phyloP scores from a whole-genome alignment of 805 yeast genomes.

The Suhomyces faveliae region DNA sequence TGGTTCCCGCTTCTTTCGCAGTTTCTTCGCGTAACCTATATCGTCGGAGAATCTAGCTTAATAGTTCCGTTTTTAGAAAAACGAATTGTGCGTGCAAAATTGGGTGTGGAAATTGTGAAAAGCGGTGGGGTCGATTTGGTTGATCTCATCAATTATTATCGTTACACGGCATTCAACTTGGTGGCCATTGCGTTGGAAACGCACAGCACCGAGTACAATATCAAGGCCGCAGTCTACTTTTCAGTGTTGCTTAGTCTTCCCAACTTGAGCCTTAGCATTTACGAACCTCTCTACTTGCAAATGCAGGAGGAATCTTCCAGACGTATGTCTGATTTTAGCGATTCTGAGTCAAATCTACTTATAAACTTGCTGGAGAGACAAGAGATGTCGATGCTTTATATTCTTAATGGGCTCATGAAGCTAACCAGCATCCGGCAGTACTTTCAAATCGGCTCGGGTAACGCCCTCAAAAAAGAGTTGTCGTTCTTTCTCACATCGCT shows the following conservation, averaged over 20 bases:
- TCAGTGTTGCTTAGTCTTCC: slow-evolving; percentile 24
- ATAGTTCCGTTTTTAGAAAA: slow-evolving; percentile 14
- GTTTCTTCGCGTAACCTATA: slow-evolving; percentile 17
- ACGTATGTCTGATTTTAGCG: slow-evolving; percentile 2
- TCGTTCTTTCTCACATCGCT: slow-evolving; percentile 19
- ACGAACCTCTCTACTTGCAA: slow-evolving; percentile 7
- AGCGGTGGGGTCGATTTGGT: slow-evolving; percentile 13
- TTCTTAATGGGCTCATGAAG: slow-evolving; percentile 23
- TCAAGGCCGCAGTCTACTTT: slow-evolving; percentile 24
- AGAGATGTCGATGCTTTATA: slow-evolving; percentile 29
- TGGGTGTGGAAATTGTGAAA: slow-evolving; percentile 19
- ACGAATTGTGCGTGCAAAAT: slow-evolving; percentile 18
- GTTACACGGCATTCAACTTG: slow-evolving; percentile 29
- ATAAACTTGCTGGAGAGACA: slow-evolving; percentile 20
- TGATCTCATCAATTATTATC: slow-evolving; percentile 24
- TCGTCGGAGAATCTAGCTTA: slow-evolving; percentile 17
- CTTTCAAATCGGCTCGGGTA: slow-evolving; percentile 10
- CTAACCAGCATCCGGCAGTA: slow-evolving; percentile 17
- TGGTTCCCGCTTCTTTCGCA: slow-evolving; percentile 16
- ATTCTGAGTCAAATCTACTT: slow-evolving; percentile 5
- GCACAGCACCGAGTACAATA: slow-evolving; percentile 1
- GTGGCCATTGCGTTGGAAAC: slow-evolving; percentile 16
- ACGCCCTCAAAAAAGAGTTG: slow-evolving; percentile 16
- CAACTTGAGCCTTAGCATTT: slow-evolving; percentile 13
- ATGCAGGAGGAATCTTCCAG: slow-evolving; percentile 3